A percentile compares a stretch with the other conserved stretches of the same genome.
phyloP scores from a whole-genome alignment of 768 basidiomycete genomes.

The Cyclocybe cylindracea region DNA sequence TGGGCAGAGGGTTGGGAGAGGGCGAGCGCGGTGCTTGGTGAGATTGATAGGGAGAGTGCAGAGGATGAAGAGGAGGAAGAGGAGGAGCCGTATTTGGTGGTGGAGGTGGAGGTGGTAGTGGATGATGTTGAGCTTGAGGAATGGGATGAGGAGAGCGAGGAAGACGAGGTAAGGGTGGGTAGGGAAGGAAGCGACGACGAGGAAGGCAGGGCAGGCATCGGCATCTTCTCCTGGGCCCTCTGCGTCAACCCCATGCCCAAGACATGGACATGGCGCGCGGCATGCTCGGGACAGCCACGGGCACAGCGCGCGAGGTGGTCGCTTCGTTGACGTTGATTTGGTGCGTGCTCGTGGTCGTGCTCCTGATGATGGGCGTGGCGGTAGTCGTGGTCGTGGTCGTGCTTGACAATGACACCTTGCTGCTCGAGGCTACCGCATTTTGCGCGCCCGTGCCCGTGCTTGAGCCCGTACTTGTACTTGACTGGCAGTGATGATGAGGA shows the following conservation, averaged over 20 bases:
- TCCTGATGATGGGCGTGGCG: not conserved
- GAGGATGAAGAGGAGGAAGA: not conserved
- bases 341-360: not conserved
- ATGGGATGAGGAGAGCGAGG: no score
- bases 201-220: constrained; percentile 4
- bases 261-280: constrained; percentile 7
- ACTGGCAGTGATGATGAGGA: no score
- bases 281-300: not conserved
- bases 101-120: no score
- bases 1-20: not conserved
- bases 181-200: not conserved
- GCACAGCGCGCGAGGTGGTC: not conserved
- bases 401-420: constrained; percentile 24
- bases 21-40: not conserved
- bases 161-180: no score
- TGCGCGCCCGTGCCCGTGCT: not conserved
- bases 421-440: constrained; percentile 39
- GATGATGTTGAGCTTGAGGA: no score
- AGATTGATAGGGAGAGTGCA: not conserved
- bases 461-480: not conserved
- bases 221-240: constrained; percentile 5
- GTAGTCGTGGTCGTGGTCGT: not conserved
- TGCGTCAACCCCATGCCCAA: not conserved
- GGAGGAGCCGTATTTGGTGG: no score
- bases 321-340: not conserved